Base-by-base conservation (phyloP, 31 red algal species). In the Endocladia muricata region DNA sequence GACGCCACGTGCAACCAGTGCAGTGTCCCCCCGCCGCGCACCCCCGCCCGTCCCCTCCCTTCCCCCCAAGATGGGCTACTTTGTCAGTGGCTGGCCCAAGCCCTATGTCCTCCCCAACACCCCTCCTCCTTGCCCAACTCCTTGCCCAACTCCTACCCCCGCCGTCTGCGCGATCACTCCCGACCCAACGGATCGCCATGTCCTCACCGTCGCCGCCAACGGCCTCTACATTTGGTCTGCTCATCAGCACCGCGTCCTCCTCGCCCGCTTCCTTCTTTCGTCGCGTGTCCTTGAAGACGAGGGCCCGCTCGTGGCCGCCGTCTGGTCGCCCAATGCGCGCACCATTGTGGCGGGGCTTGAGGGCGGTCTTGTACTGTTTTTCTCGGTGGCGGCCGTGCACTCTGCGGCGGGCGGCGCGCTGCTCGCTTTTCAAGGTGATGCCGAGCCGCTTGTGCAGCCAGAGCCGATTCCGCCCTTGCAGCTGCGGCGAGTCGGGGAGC, bases 1-100 rank as follows among this genome's bases (percentile, higher is more conserved):
- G 8, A 49, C 44, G 19, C 44, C 44, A 49, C 44, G 19, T 13
- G 11, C 19, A 13, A 49, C 44, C 44, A 13, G 11, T 49, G 32
- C 19, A 33, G 51, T 0, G 32, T 34, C 51, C 52, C 52, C 72
- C 17, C 21, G 34, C 60, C 4, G 3, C 33, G 3, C 33, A 25
- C 52, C 15, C 52, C 32, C 25, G 52, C 49, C 29, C 49, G 57
- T 28, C 55, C 6, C 35, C 41, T 22, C 3, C n/a, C 3, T 21
- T 47, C 40, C 37, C 68, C 68, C 7, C 6, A 37, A 21, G 41
- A 94, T 94, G 91, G 91, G 91, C 55, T 94, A 94, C 77, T 94
- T 94, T 51, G 79, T 68, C 66, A 55, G 33, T 37, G 91, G 91
- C 28, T 82, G 79, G 60, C 78, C 79, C 36, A 94, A 94, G 66